A percentile compares a stretch with the other conserved stretches of the same genome.
These are phyloP conservation scores for Penicilliopsis zonata DNA, from an alignment of 495 filamentous ascomycete species.

Conservation along the genomic window DNA sequence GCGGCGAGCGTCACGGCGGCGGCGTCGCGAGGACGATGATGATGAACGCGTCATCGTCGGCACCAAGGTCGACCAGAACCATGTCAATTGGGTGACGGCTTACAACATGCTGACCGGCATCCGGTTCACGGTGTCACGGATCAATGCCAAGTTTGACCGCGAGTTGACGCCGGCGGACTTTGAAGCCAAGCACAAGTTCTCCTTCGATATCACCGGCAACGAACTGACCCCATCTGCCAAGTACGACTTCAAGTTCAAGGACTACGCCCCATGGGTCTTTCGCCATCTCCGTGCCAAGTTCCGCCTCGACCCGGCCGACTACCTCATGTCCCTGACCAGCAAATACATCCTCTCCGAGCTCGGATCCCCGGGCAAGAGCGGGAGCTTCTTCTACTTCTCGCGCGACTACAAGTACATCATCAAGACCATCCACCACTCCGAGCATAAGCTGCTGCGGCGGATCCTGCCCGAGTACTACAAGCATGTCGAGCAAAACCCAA, in stretches of 20 bases:
- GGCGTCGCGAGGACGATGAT: slow-evolving; percentile 76
- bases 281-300: slow-evolving; percentile 84
- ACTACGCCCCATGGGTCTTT: slow-evolving; percentile 99
- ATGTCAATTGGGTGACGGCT: slow-evolving; percentile 94
- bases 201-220: slow-evolving; percentile 98
- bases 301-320: slow-evolving; percentile 88
- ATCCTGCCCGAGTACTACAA: slow-evolving; percentile 89
- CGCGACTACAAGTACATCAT: slow-evolving; percentile 99
- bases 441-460: slow-evolving; percentile 90
- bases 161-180: slow-evolving; percentile 85
- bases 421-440: slow-evolving; percentile 96
- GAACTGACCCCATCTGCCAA: slow-evolving; percentile 96
- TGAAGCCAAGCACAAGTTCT: slow-evolving; percentile 86
- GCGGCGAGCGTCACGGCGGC: slow-evolving; percentile 73
- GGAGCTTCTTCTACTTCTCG: slow-evolving; percentile 99
- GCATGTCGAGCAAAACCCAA: slow-evolving; percentile 86
- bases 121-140: slow-evolving; percentile 88
- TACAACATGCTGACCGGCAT: slow-evolving; percentile 99
- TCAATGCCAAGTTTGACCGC: slow-evolving; percentile 93
- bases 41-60: slow-evolving; percentile 93
- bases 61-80: slow-evolving; percentile 93
- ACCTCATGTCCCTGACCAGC: slow-evolving; percentile 94
- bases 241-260: slow-evolving; percentile 99
- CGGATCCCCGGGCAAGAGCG: slow-evolving; percentile 94
- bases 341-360: slow-evolving; percentile 98